Evolutionary conservation across 257 asterid species (phyloP).

Genomic region (Solanum virginianum): DNA sequence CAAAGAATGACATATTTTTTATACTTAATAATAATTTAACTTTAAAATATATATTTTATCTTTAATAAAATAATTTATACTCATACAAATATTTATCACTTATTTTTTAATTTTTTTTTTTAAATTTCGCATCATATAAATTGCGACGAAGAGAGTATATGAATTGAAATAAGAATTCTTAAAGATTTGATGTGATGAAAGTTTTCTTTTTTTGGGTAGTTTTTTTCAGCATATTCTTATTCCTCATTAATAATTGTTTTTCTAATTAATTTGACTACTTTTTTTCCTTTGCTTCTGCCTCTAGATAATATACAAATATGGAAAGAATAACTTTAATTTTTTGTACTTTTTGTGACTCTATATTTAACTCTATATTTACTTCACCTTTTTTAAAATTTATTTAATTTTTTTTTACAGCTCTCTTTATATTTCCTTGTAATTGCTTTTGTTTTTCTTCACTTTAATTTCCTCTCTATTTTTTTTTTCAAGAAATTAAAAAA

Average conservation of each 20-base stretch:
- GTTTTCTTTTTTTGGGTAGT: neutral
- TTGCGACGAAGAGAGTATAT: too few species aligned
- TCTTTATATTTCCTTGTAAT: neutral
- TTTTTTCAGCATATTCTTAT: neutral
- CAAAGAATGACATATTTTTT: too few species aligned
- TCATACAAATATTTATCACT: too few species aligned
- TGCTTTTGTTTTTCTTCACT: neutral
- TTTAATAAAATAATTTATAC: too few species aligned
- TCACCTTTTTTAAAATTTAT: neutral
- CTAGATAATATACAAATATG: neutral
- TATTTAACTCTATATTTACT: neutral
- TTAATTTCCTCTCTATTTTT: neutral
- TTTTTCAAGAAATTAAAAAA: fast-evolving
- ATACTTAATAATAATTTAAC: too few species aligned
- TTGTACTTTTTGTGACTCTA: neutral
- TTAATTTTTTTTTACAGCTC: neutral
- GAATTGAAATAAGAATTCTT: neutral
- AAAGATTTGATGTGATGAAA: neutral
- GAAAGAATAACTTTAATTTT: neutral
- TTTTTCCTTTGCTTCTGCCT: neutral
- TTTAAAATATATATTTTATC: too few species aligned
- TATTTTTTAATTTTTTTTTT: too few species aligned
- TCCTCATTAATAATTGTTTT: neutral
- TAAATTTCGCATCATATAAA: too few species aligned
- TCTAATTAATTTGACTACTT: neutral